Conservation (phyloP, 345 rosid genomes). For the Schrenkiella parvula region DNA sequence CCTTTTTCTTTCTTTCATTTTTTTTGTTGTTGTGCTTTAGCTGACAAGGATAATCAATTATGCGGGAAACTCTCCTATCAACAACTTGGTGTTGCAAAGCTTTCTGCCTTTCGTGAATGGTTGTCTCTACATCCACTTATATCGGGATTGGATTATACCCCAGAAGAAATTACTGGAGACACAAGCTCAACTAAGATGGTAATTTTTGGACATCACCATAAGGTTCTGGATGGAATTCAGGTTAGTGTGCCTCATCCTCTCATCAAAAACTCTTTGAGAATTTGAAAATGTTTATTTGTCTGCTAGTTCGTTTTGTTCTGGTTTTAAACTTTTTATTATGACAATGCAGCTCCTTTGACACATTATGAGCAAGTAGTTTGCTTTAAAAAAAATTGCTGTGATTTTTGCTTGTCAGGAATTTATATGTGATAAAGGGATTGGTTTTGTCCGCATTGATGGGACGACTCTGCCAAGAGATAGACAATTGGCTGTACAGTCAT, state of each 20-base stretch:
- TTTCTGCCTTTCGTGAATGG: slow-evolving; percentile 81
- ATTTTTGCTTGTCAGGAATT: slow-evolving; percentile 53
- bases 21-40: slow-evolving; percentile 37
- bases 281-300: neutral
- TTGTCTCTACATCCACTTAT: slow-evolving; percentile 72
- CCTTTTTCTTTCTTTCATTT: neutral
- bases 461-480: slow-evolving; percentile 80
- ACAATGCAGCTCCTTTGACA: slow-evolving; percentile 12
- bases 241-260: slow-evolving; percentile 40
- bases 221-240: slow-evolving; percentile 91
- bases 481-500: slow-evolving; percentile 75
- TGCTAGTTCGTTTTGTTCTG: slow-evolving; percentile 6
- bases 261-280: neutral
- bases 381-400: neutral
- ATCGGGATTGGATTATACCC: slow-evolving; percentile 41
- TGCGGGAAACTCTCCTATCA: slow-evolving; percentile 55
- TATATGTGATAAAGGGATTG: slow-evolving; percentile 73
- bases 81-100: slow-evolving; percentile 95
- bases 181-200: slow-evolving; percentile 64
- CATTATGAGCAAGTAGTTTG: slow-evolving; percentile 6
- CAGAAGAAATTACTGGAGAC: slow-evolving; percentile 45
- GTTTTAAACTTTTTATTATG: neutral
- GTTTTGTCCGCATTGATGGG: slow-evolving; percentile 94
- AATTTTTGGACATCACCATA: slow-evolving; percentile 92
- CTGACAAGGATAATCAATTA: slow-evolving; percentile 26